Base-by-base conservation (phyloP, 257 asterid species). In the Echium plantagineum region DNA sequence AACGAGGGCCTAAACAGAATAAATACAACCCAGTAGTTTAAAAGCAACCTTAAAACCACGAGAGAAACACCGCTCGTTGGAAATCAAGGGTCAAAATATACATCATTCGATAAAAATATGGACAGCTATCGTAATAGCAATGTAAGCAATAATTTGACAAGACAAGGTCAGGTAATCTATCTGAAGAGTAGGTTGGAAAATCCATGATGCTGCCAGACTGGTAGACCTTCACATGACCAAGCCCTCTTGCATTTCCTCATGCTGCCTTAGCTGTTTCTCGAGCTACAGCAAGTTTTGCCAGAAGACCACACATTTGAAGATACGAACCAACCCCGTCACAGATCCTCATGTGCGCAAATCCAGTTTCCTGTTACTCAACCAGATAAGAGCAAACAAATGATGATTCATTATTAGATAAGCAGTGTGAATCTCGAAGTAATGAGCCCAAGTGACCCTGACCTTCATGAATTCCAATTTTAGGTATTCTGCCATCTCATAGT, bases 341-440 rank as follows among this genome's bases (percentile, higher is more conserved):
- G 64, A 88, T 88, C 82, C 96, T 88, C 98, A 88, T 91, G 81
- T 88, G 98, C 26, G 90, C 96, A 62, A 91, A 88, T 72, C 96
- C 96, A 72, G 95, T 85, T 75, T 91, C 96, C 98, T 90, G 75
- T 7, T 30, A 38, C 55, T 13, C 21, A 66, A 74, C 46, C 58
- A 59, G 31, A 63, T 63, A 15, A 74, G 22, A 61, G 12, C 13
- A 35, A 35, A 35, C 46, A 48, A 64, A 30, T 28, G 32, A 17
- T 49, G 24, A n/a, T 52, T 48, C 26, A 5, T 3, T 4, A 35
- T 13, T 31, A 42, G 55, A 31, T 35, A 26, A 32, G 54, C 53
- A 19, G 13, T 21, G 15, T 49, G 6, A 19, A 52, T 52, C 38
- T 21, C 35, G 22, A 21, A 49, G 0, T 59, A 24, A 9, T 16